These are phyloP conservation scores for Globisporangium perplexum DNA, from an alignment of 352 stramenopile genomes.

Conservation along the genomic window DNA sequence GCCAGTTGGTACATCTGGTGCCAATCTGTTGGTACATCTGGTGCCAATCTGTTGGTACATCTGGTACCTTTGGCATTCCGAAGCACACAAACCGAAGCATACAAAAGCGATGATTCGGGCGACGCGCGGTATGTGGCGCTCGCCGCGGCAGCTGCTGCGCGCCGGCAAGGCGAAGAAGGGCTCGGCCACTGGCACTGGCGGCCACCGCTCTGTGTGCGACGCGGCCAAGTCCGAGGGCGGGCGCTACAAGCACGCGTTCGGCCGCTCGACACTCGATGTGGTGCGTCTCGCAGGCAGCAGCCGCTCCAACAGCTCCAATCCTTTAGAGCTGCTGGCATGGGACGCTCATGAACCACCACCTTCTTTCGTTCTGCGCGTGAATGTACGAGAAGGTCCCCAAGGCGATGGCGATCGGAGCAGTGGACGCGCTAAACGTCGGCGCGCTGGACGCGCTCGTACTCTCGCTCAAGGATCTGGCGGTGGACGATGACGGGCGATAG, in stretches of 20 bases:
- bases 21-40: no score
- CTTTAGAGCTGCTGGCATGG: no score
- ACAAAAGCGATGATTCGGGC: slow-evolving; percentile 41
- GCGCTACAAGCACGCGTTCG: slow-evolving; percentile 47
- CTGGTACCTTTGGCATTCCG: no score
- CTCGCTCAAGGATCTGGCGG: slow-evolving; percentile 31
- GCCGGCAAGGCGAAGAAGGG: slow-evolving; percentile 26
- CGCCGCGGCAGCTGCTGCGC: slow-evolving; percentile 43
- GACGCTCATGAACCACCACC: not conserved
- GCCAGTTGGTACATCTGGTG: no score
- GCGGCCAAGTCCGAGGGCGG: slow-evolving; percentile 28
- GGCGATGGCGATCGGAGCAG: slow-evolving; percentile 23
- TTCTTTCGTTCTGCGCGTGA: not conserved
- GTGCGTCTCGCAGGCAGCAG: slow-evolving; percentile 26
- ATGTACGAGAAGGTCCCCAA: slow-evolving; percentile 32
- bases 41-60: no score
- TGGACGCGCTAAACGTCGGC: slow-evolving; percentile 29
- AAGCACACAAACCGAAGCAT: not conserved
- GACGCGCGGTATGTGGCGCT: slow-evolving; percentile 41
- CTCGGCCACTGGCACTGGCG: not conserved
- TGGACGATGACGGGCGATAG: slow-evolving; percentile 78
- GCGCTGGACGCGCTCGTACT: slow-evolving; percentile 37
- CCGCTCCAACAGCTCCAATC: no score
- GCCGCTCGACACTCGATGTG: slow-evolving; percentile 29
- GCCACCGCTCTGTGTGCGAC: slow-evolving; percentile 5